Evolutionary conservation across 1,139 yeast genomes (phyloP), one percentile per base, ranked within the genome.

Genomic region (Yamadazyma epiphylla): DNA sequence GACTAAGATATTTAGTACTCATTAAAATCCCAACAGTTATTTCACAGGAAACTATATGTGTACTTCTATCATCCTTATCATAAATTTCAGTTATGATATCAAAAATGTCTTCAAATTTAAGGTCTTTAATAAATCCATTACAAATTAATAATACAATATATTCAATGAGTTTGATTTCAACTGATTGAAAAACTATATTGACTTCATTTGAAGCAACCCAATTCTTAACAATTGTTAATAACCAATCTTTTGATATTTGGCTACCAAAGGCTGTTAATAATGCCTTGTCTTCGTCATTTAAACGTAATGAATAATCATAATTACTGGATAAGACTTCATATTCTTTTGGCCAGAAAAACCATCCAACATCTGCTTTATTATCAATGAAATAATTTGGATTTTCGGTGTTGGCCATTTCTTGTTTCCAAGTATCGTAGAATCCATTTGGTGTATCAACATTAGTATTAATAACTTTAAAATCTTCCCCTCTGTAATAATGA

Each of bases 161-260:
- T 0, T 68, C 55, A 11, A 77, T 63, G 25, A 80, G 60, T 22
- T 69, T 68, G 3, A 80, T 84, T 40, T 81, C 76, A 1, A 73
- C 64, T 4, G 79, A 77, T 39, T 80, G 81, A 44, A 78, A 81
- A 1, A 76, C 74, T 8, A 78, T 65, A 26, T 66, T 70, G 0
- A 76, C 63, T 41, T 82, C 91, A 34, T 80, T 79, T 34, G 78
- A 87, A 24, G 80, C 74, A 13, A 80, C 64, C 56, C 83, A 74
- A 12, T 77, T 58, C 16, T 64, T 67, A 11, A 80, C 61, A 15
- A 82, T 64, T 13, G 58, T 58, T 5, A 49, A 41, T 15, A 88
- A 49, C 94, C 94, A 85, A 0, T 70, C 73, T 33, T 64, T 67
- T 5, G 70, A 67, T 5, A 87, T 53, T 9, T 53, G 29, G 3